Conservation (phyloP, 1,139 yeast genomes). For the Saccharomyces hybrid region DNA sequence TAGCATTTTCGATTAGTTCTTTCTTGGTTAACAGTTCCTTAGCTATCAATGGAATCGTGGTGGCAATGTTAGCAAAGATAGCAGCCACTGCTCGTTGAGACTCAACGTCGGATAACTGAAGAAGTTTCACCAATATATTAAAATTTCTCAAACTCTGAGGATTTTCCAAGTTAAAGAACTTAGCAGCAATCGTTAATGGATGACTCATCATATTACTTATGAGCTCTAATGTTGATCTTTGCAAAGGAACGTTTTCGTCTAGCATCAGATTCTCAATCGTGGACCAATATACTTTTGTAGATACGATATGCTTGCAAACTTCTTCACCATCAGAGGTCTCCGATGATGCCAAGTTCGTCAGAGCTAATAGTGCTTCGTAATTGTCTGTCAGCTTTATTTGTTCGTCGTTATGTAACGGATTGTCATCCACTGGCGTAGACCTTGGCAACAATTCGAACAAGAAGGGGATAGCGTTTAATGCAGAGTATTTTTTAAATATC, state of each 20-base stretch:
- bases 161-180: constrained; percentile 31
- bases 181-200: constrained; percentile 27
- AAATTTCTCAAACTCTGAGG: constrained; percentile 28
- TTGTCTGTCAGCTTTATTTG: constrained; percentile 29
- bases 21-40: constrained; percentile 20
- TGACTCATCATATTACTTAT: constrained; percentile 28
- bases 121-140: constrained; percentile 23
- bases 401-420: constrained; percentile 11
- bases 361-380: constrained; percentile 42
- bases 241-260: constrained; percentile 22
- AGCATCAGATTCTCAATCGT: constrained; percentile 35
- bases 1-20: constrained; percentile 19
- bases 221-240: constrained; percentile 28
- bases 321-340: constrained; percentile 33
- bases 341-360: constrained; percentile 42
- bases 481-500: constrained; percentile 28
- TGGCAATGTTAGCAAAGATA: constrained; percentile 28
- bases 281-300: constrained; percentile 35
- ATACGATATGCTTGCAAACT: constrained; percentile 24
- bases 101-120: constrained; percentile 24
- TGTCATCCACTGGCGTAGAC: constrained; percentile 1
- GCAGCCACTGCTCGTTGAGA: constrained; percentile 32
- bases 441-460: constrained; percentile 22
- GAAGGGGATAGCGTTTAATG: constrained; percentile 27
- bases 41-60: constrained; percentile 28